Conservation (phyloP, 2,329 filamentous ascomycete genomes). For the Aspergillus intermedius region DNA sequence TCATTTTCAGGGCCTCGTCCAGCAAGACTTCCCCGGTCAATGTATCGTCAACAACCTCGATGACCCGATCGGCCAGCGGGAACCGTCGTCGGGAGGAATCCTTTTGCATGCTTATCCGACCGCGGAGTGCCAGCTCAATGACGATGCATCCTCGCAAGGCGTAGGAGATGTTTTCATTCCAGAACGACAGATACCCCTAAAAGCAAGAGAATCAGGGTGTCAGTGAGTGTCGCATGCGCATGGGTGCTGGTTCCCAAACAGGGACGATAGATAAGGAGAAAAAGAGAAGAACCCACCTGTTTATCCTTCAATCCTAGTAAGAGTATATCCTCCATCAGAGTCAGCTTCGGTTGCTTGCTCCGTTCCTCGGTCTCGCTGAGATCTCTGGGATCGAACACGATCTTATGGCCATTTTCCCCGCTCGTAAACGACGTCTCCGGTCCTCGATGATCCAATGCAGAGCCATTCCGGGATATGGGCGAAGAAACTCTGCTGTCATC, state of each 20-base stretch:
- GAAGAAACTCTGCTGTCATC: slow-evolving; percentile 61
- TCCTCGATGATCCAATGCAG: slow-evolving; percentile 48
- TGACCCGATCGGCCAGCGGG: slow-evolving; percentile 83
- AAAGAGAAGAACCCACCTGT: slow-evolving; percentile 59
- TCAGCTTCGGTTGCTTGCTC: slow-evolving; percentile 96
- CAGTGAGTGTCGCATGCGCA: slow-evolving; percentile 12
- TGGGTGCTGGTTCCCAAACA: neutral
- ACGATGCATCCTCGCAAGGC: slow-evolving; percentile 96
- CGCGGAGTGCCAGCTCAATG: slow-evolving; percentile 91
- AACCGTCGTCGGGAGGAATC: slow-evolving; percentile 87
- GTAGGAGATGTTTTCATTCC: slow-evolving; percentile 99
- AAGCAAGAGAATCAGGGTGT: slow-evolving; percentile 13
- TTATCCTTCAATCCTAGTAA: slow-evolving; percentile 96
- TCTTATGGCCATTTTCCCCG: slow-evolving; percentile 94
- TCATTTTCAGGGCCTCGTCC: slow-evolving; percentile 98
- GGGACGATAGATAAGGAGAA: neutral
- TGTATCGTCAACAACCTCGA: slow-evolving; percentile 95
- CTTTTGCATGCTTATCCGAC: slow-evolving; percentile 97
- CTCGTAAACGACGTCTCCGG: slow-evolving; percentile 76
- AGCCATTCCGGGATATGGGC: slow-evolving; percentile 55
- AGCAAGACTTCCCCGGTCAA: slow-evolving; percentile 94
- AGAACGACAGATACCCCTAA: slow-evolving; percentile 96
- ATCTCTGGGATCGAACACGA: slow-evolving; percentile 93
- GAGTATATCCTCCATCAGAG: slow-evolving; percentile 96
- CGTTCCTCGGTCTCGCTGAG: slow-evolving; percentile 95